These are phyloP conservation scores for Diaporthe australafricana DNA, from an alignment of 2,329 filamentous ascomycete genomes.

Conservation along the genomic window DNA sequence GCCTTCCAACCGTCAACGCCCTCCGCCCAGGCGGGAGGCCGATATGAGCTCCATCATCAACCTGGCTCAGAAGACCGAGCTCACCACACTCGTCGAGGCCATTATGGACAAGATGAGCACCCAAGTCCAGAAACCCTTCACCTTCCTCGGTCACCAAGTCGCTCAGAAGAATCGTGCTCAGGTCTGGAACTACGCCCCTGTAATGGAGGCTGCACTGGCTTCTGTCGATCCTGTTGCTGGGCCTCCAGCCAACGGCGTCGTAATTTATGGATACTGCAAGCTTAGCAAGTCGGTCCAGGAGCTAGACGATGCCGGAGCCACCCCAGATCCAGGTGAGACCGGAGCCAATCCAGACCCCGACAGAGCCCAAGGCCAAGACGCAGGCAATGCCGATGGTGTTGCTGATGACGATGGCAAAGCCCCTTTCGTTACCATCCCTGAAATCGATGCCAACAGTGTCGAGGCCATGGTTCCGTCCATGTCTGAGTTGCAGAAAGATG, in stretches of 20 bases:
- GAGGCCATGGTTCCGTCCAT: conserved; percentile 48
- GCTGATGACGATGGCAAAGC: conserved; percentile 28
- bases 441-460: conserved; percentile 37
- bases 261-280: conserved; percentile 16
- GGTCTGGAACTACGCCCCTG: conserved; percentile 34
- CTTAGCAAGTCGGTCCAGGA: conserved; percentile 25
- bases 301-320: conserved; percentile 11
- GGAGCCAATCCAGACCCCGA: conserved; percentile 16
- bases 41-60: conserved; percentile 64
- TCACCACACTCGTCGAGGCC: conserved; percentile 59
- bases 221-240: neutral
- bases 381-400: conserved; percentile 10
- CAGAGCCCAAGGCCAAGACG: conserved; percentile 12
- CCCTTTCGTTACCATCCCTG: conserved; percentile 27
- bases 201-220: conserved; percentile 23
- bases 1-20: conserved; percentile 39
- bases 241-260: conserved; percentile 2
- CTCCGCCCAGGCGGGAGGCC: conserved; percentile 55
- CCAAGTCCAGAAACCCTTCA: conserved; percentile 63
- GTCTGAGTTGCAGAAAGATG: conserved; percentile 75
- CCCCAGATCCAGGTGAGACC: conserved; percentile 30
- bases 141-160: conserved; percentile 50
- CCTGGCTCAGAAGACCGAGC: conserved; percentile 61
- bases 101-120: conserved; percentile 30
- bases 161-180: conserved; percentile 35